These are phyloP conservation scores for Fistulina hepatica DNA, from an alignment of 1,284 basidiomycete species.

Conservation along the genomic window DNA sequence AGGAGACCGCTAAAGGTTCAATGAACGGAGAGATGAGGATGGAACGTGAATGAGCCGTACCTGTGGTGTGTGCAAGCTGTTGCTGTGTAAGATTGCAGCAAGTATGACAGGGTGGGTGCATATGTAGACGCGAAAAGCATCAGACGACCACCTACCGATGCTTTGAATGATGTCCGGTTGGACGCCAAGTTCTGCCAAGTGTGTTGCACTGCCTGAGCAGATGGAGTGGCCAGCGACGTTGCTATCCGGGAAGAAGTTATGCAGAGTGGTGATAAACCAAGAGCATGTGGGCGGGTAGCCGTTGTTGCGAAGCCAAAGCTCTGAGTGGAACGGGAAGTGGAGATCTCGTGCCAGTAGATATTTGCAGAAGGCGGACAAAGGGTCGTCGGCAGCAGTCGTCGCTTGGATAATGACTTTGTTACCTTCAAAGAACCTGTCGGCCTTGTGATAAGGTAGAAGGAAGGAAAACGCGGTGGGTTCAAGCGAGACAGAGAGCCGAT, in stretches of 20 bases:
- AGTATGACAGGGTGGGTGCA: slow-evolving; percentile 7
- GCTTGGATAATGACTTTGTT: not conserved
- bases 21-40: too few relatives aligned
- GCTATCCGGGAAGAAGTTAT: not conserved
- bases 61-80: too few relatives aligned
- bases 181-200: slow-evolving; percentile 4
- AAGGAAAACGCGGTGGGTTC: slow-evolving; percentile 11
- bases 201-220: slow-evolving; percentile 8
- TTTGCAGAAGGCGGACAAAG: not conserved
- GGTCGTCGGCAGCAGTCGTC: not conserved
- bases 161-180: slow-evolving; percentile 6
- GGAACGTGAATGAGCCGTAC: too few relatives aligned
- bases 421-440: slow-evolving; percentile 21
- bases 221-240: slow-evolving; percentile 9
- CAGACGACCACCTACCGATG: slow-evolving; percentile 6
- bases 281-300: slow-evolving; percentile 13
- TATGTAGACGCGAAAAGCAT: slow-evolving; percentile 10
- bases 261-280: slow-evolving; percentile 16
- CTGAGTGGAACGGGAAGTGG: slow-evolving; percentile 7
- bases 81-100: too few relatives aligned
- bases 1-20: too few relatives aligned
- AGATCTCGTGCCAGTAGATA: slow-evolving; percentile 11
- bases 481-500: not conserved
- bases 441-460: slow-evolving; percentile 23
- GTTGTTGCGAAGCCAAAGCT: slow-evolving; percentile 11